Evolutionary conservation across 2,329 filamentous ascomycete species (phyloP).

Genomic region (Hysterium pulicare): DNA sequence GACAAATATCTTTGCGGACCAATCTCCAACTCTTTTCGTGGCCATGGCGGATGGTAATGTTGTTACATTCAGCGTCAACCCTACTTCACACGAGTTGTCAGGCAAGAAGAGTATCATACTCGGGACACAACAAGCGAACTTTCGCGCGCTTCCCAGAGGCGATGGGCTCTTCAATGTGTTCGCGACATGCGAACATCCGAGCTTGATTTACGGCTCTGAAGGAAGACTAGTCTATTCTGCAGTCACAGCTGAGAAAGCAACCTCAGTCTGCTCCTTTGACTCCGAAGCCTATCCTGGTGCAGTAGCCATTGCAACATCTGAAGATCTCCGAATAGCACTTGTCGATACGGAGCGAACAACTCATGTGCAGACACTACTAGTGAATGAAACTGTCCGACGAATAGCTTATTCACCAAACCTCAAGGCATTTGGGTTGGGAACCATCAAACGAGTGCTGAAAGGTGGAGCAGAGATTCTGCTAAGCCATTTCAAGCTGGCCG

Average conservation of each 20-base stretch:
- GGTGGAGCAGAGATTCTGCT: conserved; percentile 71
- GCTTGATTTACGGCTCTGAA: conserved; percentile 85
- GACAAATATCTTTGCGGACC: conserved; percentile 66
- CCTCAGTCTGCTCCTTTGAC: conserved; percentile 78
- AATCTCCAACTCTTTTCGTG: conserved; percentile 75
- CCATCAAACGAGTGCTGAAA: conserved; percentile 70
- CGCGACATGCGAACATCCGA: conserved; percentile 90
- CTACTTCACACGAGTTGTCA: conserved; percentile 59
- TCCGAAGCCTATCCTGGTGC: conserved; percentile 75
- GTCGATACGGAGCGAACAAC: conserved; percentile 85
- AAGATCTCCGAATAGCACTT: conserved; percentile 72
- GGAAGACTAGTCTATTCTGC: conserved; percentile 89
- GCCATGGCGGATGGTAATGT: conserved; percentile 92
- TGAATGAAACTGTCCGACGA: conserved; percentile 79
- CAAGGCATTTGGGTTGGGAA: conserved; percentile 82
- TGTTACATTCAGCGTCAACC: conserved; percentile 73
- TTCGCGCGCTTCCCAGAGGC: conserved; percentile 71
- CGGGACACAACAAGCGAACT: conserved; percentile 77
- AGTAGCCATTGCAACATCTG: conserved; percentile 74
- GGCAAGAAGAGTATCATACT: conserved; percentile 78
- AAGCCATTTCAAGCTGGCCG: conserved; percentile 82
- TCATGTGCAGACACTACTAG: conserved; percentile 75
- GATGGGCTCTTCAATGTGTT: conserved; percentile 74
- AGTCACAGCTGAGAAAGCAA: conserved; percentile 83
- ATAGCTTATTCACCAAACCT: conserved; percentile 79